phyloP scores from a whole-genome alignment of 306 rosid genomes.

The Quercus agrifolia region DNA sequence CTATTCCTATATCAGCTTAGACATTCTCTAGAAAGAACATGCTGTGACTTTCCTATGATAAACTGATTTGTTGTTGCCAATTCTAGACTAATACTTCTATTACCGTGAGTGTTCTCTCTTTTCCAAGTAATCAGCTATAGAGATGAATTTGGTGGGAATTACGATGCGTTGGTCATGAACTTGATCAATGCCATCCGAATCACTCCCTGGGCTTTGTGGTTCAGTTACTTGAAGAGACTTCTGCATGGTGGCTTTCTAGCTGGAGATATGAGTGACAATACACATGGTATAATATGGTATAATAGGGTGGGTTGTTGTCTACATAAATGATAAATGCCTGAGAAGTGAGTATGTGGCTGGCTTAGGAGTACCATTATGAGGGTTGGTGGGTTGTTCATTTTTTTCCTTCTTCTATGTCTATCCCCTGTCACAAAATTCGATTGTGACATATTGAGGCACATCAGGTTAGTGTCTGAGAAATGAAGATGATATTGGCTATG shows the following conservation, averaged over 20 bases:
- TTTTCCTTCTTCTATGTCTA: conserved; percentile 10
- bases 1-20: background rate
- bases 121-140: conserved; percentile 44
- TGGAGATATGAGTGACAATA: conserved; percentile 17
- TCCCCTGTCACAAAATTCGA: conserved; percentile 24
- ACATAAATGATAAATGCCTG: conserved; percentile 74
- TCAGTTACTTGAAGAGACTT: conserved; percentile 38
- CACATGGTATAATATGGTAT: conserved; percentile 22
- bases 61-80: conserved; percentile 2
- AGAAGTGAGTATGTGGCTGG: conserved; percentile 73
- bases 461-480: background rate
- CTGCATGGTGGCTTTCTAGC: conserved; percentile 39
- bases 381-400: conserved; percentile 46
- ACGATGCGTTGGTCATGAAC: conserved; percentile 55
- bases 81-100: background rate
- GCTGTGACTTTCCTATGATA: background rate
- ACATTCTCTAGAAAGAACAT: background rate
- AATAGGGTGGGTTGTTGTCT: conserved; percentile 1
- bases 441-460: background rate
- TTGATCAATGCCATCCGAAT: conserved; percentile 37
- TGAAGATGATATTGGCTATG: conserved; percentile 17
- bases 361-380: conserved; percentile 23
- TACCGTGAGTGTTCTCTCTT: conserved; percentile 64
- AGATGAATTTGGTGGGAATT: conserved; percentile 49
- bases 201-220: conserved; percentile 3